Conservation (phyloP, 768 basidiomycete species). For the Lactarius psammicola region DNA sequence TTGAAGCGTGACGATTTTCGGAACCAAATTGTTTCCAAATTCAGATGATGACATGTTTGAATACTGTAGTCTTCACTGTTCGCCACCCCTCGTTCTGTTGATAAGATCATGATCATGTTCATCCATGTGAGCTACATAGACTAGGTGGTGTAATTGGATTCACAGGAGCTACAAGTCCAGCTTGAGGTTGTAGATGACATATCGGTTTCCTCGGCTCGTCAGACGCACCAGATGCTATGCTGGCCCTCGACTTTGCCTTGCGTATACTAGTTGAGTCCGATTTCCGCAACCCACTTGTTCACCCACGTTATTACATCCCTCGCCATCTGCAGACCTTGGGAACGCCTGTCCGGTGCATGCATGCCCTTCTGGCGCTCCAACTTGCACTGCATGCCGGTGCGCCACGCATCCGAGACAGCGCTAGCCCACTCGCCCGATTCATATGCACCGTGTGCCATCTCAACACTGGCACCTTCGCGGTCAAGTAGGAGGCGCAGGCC, state of each 20-base stretch:
- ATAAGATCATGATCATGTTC: neutral
- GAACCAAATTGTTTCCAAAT: no score
- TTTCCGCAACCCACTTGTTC: slow-evolving; percentile 30
- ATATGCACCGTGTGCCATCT: slow-evolving; percentile 60
- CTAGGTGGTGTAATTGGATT: neutral
- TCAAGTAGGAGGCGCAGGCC: no score
- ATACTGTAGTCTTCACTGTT: no score
- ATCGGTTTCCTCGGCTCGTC: no score
- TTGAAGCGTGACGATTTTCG: no score
- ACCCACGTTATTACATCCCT: slow-evolving; percentile 52
- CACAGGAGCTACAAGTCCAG: neutral
- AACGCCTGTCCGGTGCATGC: slow-evolving; percentile 41
- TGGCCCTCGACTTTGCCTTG: neutral
- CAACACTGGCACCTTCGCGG: slow-evolving; percentile 63
- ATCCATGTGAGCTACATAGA: neutral
- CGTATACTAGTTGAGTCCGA: slow-evolving; percentile 2
- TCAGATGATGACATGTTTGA: no score
- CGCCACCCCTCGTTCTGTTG: neutral
- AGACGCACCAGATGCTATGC: neutral
- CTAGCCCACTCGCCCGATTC: slow-evolving; percentile 71
- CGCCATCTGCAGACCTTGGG: slow-evolving; percentile 49
- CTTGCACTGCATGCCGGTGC: slow-evolving; percentile 48
- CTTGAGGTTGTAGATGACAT: no score
- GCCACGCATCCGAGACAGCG: slow-evolving; percentile 56
- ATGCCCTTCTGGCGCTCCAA: slow-evolving; percentile 47